A percentile compares a stretch with the other conserved stretches of the same genome.
Evolutionary conservation across 2,329 filamentous ascomycete genomes (phyloP).

Genomic region (Aspergillus brasiliensis): DNA sequence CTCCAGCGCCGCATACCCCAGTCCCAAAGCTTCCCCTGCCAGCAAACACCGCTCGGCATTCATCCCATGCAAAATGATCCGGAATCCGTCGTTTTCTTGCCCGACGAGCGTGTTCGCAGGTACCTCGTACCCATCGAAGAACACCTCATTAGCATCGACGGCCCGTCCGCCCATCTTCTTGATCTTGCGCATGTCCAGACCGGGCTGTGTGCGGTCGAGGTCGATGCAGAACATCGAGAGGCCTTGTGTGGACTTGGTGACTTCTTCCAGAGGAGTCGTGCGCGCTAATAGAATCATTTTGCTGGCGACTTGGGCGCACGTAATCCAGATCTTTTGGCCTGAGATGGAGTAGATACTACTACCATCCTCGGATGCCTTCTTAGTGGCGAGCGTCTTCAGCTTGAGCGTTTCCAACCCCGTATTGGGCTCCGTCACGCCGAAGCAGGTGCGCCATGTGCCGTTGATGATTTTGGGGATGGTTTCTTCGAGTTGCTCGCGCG

Average conservation of each 20-base stretch:
- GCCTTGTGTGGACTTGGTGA: conserved; percentile 70
- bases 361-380: conserved; percentile 51
- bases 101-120: conserved; percentile 68
- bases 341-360: conserved; percentile 61
- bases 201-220: conserved; percentile 62
- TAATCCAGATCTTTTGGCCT: conserved; percentile 89
- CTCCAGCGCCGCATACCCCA: conserved; percentile 72
- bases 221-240: conserved; percentile 81
- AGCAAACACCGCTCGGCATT: conserved; percentile 76
- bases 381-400: conserved; percentile 65
- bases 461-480: conserved; percentile 72
- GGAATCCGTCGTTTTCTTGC: conserved; percentile 74
- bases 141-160: conserved; percentile 83
- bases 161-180: conserved; percentile 84
- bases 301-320: conserved; percentile 76
- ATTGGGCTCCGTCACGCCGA: conserved; percentile 83
- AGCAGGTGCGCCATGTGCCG: conserved; percentile 72
- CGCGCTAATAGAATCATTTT: conserved; percentile 83
- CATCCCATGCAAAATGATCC: conserved; percentile 76
- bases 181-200: conserved; percentile 70
- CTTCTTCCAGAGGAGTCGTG: conserved; percentile 69
- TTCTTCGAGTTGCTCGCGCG: conserved; percentile 61
- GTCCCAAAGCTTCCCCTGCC: conserved; percentile 75
- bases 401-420: conserved; percentile 77
- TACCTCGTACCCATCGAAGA: conserved; percentile 77